Evolutionary conservation across 352 stramenopile species (phyloP), one percentile per base, ranked within the genome.

Genomic region (Phytopythium ostracodes): DNA sequence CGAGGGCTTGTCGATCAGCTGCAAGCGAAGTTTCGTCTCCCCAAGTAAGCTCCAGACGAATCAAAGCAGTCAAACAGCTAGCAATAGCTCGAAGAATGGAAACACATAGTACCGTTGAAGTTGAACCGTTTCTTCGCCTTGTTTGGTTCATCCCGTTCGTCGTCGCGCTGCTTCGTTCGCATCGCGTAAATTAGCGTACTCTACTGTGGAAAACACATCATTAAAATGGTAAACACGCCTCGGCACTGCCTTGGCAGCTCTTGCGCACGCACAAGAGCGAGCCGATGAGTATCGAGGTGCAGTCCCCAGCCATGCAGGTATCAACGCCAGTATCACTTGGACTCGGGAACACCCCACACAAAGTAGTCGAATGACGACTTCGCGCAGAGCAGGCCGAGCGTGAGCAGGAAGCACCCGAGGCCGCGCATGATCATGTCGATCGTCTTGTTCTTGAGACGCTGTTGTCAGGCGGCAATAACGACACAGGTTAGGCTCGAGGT

Each of bases 281-380:
- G 33, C 44, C 22, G 27, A 51, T 22, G 10, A 27, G 44, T 1
- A 17, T 10, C 17, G 47, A 54, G 27, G 47, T 11, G 47, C 17
- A 2, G 20, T 2, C 1, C 25, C n/a, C 47, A 2, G 14, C 15
- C 27, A 47, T 11, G 36, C 31, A 27, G 11, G 29, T 4, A 14
- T 56, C 49, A 8, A 17, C 17, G 18, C 25, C 15, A 18, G 9
- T 20, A 20, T 65, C 67, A 72, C 29, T 79, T 84, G 29, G 72
- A 60, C 44, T 87, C 72, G 18, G 72, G 44, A 11, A 71, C 47
- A 15, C 67, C 64, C 53, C 66, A 81, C 15, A 94, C 66, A 33
- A 96, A 96, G 63, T 94, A 94, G 27, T 93, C 85, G 33, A 93
- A 61, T 22, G 87, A 89, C 47, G 87, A 96, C 66, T 96, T 96